phyloP scores from a whole-genome alignment of 2,329 filamentous ascomycete species.

The Coleophoma eucalyptorum region DNA sequence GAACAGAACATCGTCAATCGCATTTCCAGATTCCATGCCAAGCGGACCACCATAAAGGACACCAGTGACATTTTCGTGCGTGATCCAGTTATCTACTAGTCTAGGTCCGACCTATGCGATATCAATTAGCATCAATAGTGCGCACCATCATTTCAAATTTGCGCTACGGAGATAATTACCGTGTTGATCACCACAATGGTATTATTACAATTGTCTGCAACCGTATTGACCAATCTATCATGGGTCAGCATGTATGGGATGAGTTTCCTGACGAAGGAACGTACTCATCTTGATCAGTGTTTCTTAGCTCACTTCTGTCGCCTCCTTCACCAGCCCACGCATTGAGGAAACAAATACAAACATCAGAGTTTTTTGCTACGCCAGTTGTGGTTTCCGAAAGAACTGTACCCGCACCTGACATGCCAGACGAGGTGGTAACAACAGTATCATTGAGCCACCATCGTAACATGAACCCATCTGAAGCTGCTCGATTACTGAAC shows the following conservation, averaged over 20 bases:
- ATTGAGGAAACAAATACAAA: constrained; percentile 64
- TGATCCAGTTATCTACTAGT: constrained; percentile 69
- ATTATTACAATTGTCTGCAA: constrained; percentile 49
- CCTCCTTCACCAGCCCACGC: constrained; percentile 54
- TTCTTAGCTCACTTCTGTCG: constrained; percentile 15
- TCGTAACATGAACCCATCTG: constrained; percentile 6
- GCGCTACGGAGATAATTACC: constrained; percentile 19
- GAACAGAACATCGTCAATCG: constrained; percentile 75
- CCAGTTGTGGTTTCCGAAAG: constrained; percentile 18
- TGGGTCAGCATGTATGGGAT: not conserved
- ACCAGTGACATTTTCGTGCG: constrained; percentile 74
- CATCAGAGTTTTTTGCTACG: constrained; percentile 41
- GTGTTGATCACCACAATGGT: constrained; percentile 66
- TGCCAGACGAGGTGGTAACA: constrained; percentile 41
- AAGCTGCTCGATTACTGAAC: constrained; percentile 1
- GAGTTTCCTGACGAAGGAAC: not conserved
- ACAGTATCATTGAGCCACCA: constrained; percentile 59
- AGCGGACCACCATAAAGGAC: constrained; percentile 77
- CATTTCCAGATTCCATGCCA: constrained; percentile 77
- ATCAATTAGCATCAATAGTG: not conserved
- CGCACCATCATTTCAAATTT: not conserved
- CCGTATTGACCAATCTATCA: constrained; percentile 27
- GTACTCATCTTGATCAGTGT: constrained; percentile 3
- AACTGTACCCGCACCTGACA: constrained; percentile 38
- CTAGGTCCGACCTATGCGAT: constrained; percentile 43